phyloP scores from a whole-genome alignment of 371 early-diverging fungal genomes.

The Syncephalastrum contaminatum region DNA sequence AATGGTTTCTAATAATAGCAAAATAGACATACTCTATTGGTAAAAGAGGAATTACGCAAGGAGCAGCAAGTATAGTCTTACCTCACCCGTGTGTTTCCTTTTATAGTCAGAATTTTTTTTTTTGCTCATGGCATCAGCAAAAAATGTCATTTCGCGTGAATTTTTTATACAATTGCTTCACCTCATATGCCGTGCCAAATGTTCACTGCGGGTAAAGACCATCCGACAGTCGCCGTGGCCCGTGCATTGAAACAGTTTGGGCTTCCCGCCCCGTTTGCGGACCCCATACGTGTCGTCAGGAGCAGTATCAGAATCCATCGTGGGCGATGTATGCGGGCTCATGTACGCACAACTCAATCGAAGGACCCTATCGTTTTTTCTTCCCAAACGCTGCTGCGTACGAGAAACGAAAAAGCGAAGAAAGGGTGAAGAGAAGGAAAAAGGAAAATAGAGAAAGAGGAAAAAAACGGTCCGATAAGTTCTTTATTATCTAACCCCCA shows the following conservation, averaged over 20 bases:
- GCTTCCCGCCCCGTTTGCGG: constrained; percentile 20
- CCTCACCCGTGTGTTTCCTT: constrained; percentile 46
- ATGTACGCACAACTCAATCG: too few relatives aligned
- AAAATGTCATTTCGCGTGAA: background rate
- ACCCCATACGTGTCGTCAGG: too few relatives aligned
- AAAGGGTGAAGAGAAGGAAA: too few relatives aligned
- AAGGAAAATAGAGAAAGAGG: too few relatives aligned
- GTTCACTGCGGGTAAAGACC: constrained; percentile 56
- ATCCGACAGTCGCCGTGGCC: constrained; percentile 53
- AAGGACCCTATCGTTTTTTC: too few relatives aligned
- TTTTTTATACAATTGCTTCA: constrained; percentile 12
- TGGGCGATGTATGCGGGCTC: too few relatives aligned
- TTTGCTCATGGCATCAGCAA: background rate
- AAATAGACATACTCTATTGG: background rate
- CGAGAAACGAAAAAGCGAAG: too few relatives aligned
- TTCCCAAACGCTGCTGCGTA: too few relatives aligned
- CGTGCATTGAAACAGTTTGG: constrained; percentile 51
- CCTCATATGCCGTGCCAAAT: constrained; percentile 53
- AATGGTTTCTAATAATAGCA: constrained; percentile 46
- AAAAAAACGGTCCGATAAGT: too few relatives aligned
- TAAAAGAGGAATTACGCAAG: background rate
- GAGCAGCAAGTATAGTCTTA: background rate
- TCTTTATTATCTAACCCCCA: too few relatives aligned
- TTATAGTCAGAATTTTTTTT: background rate
- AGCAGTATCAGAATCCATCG: too few relatives aligned